Evolutionary conservation across 31 red algal genomes (phyloP).

Genomic region (Asparagopsis taxiformis): DNA sequence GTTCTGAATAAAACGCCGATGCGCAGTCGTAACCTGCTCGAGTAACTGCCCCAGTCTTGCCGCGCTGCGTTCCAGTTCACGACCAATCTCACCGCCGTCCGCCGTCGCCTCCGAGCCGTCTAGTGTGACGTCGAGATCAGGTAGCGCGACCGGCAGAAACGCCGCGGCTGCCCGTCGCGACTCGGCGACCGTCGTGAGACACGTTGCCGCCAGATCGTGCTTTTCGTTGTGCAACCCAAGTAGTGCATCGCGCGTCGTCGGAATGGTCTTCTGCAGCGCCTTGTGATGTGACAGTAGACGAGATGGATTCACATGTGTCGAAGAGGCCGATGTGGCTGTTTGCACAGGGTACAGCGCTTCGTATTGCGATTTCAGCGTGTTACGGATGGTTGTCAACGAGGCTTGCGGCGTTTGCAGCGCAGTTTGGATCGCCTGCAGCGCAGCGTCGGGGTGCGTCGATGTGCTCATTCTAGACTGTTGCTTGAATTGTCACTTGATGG

Average conservation of each 20-base stretch:
- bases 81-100: not conserved
- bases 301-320: conserved; percentile 3
- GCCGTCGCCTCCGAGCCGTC: conserved; percentile 7
- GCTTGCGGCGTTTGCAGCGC: conserved; percentile 27
- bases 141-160: conserved; percentile 18
- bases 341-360: conserved; percentile 9
- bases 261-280: conserved; percentile 18
- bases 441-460: no score
- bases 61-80: not conserved
- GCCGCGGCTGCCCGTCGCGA: conserved; percentile 11
- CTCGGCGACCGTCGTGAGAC: conserved; percentile 9
- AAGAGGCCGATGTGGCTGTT: not conserved
- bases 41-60: not conserved
- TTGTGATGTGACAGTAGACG: conserved; percentile 11
- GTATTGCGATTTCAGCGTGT: conserved; percentile 22
- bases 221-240: conserved; percentile 23
- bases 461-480: no score
- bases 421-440: conserved; percentile 29
- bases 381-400: conserved; percentile 9
- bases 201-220: conserved; percentile 10
- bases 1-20: not conserved
- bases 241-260: conserved; percentile 19
- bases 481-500: no score
- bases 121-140: conserved; percentile 10
- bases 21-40: not conserved